Conservation (phyloP, 306 rosid species). For the Neltuma alba region DNA sequence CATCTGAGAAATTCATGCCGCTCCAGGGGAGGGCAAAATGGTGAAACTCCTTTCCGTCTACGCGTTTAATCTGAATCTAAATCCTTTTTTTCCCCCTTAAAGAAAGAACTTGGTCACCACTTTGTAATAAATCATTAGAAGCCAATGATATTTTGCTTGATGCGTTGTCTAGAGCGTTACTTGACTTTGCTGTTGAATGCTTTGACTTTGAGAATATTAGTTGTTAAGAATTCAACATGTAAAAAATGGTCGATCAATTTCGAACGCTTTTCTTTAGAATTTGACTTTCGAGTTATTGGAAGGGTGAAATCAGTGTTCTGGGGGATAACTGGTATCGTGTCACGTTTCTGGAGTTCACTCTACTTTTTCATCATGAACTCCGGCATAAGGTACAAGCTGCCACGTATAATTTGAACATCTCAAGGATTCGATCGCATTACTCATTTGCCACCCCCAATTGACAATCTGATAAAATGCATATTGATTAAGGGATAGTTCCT, state of each 20-base stretch:
- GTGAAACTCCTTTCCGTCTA: constrained; percentile 9
- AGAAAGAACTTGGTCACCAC: neutral
- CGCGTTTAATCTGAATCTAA: neutral
- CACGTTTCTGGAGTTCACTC: constrained; percentile 16
- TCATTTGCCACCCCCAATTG: constrained; percentile 6
- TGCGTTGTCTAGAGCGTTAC: neutral
- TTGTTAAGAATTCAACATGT: neutral
- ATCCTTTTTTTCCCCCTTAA: neutral
- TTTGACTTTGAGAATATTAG: constrained; percentile 21
- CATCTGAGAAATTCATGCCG: constrained; percentile 1
- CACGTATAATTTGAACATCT: constrained; percentile 18
- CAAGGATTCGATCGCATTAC: neutral
- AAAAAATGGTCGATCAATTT: neutral
- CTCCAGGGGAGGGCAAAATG: neutral
- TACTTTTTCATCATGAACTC: constrained; percentile 6
- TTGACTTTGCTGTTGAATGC: neutral
- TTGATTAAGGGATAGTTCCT: constrained; percentile 22
- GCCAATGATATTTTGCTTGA: constrained; percentile 22
- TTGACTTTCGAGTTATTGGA: neutral
- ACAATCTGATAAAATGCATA: constrained; percentile 19
- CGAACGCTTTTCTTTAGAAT: neutral
- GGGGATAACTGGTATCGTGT: neutral
- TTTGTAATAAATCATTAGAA: neutral
- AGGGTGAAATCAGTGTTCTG: neutral
- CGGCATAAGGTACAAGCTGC: neutral